Evolutionary conservation across 176 grass and related monocot species (phyloP).

Genomic region (Saccharum spontaneum): DNA sequence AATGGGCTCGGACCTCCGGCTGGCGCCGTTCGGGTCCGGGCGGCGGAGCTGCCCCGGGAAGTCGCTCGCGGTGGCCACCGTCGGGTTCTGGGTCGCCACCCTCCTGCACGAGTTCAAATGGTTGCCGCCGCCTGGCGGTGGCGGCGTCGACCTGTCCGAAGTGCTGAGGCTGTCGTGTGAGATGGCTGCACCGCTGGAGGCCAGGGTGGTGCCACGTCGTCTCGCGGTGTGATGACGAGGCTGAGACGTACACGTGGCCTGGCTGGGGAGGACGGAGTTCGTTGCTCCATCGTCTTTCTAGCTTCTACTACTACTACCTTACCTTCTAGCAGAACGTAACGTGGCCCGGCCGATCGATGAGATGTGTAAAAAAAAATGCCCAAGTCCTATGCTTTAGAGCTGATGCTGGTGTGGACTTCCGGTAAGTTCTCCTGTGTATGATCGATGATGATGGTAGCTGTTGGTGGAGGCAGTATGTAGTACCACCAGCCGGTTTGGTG

Average conservation of each 20-base stretch:
- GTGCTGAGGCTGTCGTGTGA: constrained; percentile 79
- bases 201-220: constrained; percentile 40
- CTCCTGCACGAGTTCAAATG: constrained; percentile 74
- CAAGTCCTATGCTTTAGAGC: too few species aligned
- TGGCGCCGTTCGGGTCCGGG: constrained; percentile 80
- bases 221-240: background rate
- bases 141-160: constrained; percentile 59
- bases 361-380: too few species aligned
- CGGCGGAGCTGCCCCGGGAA: constrained; percentile 74
- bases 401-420: background rate
- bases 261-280: background rate
- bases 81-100: constrained; percentile 59
- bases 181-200: constrained; percentile 67
- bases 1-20: constrained; percentile 61
- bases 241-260: background rate
- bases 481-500: background rate
- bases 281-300: background rate
- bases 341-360: too few species aligned
- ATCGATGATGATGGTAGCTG: too few species aligned
- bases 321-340: background rate
- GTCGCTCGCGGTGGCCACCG: constrained; percentile 59
- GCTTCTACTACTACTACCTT: background rate
- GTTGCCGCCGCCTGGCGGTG: constrained; percentile 5
- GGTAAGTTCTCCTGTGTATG: background rate
- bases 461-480: background rate